phyloP scores from a whole-genome alignment of 352 stramenopile species.

The Phytophthora pseudosyringae region DNA sequence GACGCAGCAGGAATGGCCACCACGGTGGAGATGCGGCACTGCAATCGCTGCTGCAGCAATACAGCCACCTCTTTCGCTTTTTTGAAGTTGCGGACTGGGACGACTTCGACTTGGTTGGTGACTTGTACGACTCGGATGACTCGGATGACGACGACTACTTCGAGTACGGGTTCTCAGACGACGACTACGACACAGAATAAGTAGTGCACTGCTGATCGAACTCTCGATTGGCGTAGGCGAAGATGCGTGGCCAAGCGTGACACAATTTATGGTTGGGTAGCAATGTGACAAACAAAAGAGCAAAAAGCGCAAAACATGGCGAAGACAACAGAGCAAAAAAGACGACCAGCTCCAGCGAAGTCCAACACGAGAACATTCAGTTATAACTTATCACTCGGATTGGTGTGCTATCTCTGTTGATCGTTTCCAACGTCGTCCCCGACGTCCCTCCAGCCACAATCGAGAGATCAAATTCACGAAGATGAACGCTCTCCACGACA shows the following conservation, averaged over 20 bases:
- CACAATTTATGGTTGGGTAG: slow-evolving; percentile 29
- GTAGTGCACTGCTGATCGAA: background rate
- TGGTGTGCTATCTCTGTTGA: background rate
- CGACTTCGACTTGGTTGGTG: slow-evolving; percentile 41
- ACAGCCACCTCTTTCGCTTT: slow-evolving; percentile 71
- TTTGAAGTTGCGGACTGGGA: slow-evolving; percentile 70
- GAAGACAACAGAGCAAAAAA: background rate
- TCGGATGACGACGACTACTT: slow-evolving; percentile 41
- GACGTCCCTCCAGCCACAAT: slow-evolving; percentile 3
- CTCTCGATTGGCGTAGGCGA: background rate
- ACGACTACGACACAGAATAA: slow-evolving; percentile 43
- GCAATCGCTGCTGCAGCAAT: slow-evolving; percentile 60
- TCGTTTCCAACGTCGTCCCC: slow-evolving; percentile 3
- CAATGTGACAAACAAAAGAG: slow-evolving; percentile 11
- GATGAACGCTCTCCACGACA: slow-evolving; percentile 19
- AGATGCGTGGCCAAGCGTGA: slow-evolving; percentile 1
- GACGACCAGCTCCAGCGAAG: background rate
- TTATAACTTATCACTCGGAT: background rate
- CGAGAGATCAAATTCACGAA: background rate
- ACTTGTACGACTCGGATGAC: slow-evolving; percentile 33
- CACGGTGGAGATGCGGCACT: slow-evolving; percentile 39
- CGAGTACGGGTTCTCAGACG: slow-evolving; percentile 30
- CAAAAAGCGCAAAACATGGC: slow-evolving; percentile 4
- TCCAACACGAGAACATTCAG: background rate
- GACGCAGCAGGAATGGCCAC: slow-evolving; percentile 20